These are phyloP conservation scores for Epichloe amarillans DNA, from an alignment of 2,329 filamentous ascomycete genomes.

Conservation along the genomic window DNA sequence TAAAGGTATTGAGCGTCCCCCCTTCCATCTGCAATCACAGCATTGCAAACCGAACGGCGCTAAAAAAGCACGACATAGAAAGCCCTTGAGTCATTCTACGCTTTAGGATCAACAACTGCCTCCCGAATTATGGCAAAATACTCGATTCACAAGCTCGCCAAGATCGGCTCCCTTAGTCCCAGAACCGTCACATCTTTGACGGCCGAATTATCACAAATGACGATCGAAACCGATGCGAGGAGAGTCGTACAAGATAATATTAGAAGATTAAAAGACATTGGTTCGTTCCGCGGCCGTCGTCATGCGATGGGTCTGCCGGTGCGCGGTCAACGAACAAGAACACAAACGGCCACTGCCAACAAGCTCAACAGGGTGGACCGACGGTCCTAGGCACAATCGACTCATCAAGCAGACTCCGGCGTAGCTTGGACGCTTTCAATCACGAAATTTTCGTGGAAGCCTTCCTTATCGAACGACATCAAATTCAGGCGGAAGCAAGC, in stretches of 20 bases:
- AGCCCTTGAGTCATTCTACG: constrained; percentile 76
- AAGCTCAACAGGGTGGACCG: constrained; percentile 47
- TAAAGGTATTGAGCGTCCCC: constrained; percentile 47
- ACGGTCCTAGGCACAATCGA: constrained; percentile 10
- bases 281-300: constrained; percentile 72
- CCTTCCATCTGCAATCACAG: not conserved
- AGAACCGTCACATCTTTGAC: constrained; percentile 72
- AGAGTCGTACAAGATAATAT: constrained; percentile 76
- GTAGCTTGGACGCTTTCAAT: not conserved
- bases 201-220: constrained; percentile 79
- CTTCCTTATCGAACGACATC: too few species aligned
- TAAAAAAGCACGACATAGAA: constrained; percentile 30
- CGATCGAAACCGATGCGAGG: constrained; percentile 78
- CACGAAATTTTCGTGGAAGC: not conserved
- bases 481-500: not conserved
- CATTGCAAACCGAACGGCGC: not conserved
- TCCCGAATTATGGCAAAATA: constrained; percentile 73
- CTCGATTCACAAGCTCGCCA: constrained; percentile 73
- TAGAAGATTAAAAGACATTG: constrained; percentile 74
- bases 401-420: not conserved
- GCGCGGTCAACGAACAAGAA: constrained; percentile 77
- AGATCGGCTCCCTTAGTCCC: constrained; percentile 59
- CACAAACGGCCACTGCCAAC: constrained; percentile 48
- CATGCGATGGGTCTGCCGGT: constrained; percentile 91
- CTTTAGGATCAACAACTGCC: constrained; percentile 58